Conservation (phyloP, 768 basidiomycete genomes). For the Podaxis rugospora region DNA sequence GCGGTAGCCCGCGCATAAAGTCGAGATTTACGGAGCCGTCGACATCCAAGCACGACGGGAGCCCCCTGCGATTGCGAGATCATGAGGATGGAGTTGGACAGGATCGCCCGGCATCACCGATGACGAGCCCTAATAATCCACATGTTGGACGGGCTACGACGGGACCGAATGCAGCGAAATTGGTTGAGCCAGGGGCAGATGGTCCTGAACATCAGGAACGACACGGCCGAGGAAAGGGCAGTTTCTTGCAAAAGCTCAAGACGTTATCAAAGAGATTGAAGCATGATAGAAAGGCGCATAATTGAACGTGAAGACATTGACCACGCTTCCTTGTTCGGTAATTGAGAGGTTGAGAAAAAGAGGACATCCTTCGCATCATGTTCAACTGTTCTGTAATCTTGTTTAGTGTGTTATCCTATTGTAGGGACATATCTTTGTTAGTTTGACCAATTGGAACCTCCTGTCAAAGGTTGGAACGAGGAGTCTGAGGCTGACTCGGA, state of each 20-base stretch:
- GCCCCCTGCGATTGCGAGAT: not conserved
- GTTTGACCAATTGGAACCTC: not conserved
- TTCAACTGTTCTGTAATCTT: not conserved
- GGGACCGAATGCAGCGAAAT: not conserved
- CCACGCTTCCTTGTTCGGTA: not conserved
- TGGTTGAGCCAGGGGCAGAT: not conserved
- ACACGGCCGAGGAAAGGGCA: not conserved
- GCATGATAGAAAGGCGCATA: constrained; percentile 5
- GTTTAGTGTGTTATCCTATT: not conserved
- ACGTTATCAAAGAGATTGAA: constrained; percentile 6
- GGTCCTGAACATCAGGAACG: not conserved
- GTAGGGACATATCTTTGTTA: not conserved
- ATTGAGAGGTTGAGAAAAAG: not conserved
- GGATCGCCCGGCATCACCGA: not conserved
- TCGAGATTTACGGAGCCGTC: not conserved
- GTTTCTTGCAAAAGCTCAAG: constrained; percentile 1
- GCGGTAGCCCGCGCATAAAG: not conserved
- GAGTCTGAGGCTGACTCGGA: not conserved
- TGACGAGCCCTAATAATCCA: not conserved
- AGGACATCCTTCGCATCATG: not conserved
- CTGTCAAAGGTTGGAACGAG: not conserved
- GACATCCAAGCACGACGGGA: not conserved
- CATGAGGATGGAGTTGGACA: not conserved
- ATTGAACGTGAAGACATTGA: not conserved
- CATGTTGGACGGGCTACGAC: not conserved